These are phyloP conservation scores for Nakataea oryzae DNA, from an alignment of 2,329 filamentous ascomycete genomes.

Conservation along the genomic window DNA sequence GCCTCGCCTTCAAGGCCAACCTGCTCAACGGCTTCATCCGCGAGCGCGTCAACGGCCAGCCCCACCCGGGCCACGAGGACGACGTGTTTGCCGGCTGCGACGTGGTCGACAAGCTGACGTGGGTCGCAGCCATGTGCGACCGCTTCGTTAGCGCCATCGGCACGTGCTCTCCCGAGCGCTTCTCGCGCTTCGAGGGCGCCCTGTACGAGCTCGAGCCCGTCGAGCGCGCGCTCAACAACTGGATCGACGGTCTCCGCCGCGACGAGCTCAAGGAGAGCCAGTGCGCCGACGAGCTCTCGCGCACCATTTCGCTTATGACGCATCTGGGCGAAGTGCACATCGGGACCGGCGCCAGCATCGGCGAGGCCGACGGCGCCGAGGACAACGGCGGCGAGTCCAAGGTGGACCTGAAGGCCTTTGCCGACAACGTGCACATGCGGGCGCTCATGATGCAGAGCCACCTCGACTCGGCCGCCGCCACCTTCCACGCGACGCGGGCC, in stretches of 20 bases:
- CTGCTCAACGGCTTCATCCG: constrained; percentile 69
- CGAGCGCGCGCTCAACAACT: constrained; percentile 77
- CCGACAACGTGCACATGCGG: constrained; percentile 71
- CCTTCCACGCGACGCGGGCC: constrained; percentile 50
- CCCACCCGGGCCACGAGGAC: constrained; percentile 60
- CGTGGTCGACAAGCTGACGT: constrained; percentile 74
- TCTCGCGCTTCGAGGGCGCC: constrained; percentile 67
- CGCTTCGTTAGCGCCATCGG: constrained; percentile 75
- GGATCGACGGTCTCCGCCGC: constrained; percentile 73
- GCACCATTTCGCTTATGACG: constrained; percentile 76
- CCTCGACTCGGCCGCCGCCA: constrained; percentile 65
- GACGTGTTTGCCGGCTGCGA: constrained; percentile 69
- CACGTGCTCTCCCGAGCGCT: constrained; percentile 67
- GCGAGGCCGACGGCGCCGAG: background rate
- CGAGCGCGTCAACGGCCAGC: constrained; percentile 56
- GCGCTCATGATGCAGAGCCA: constrained; percentile 68
- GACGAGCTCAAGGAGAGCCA: constrained; percentile 81
- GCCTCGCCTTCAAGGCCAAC: constrained; percentile 78
- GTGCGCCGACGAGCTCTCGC: constrained; percentile 70
- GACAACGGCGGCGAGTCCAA: background rate
- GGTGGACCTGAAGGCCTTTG: constrained; percentile 59
- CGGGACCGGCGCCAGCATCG: background rate
- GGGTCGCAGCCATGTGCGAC: constrained; percentile 73
- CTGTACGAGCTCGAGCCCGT: constrained; percentile 85
- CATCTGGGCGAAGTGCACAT: constrained; percentile 79